A percentile compares a stretch with the other conserved stretches of the same genome.
Conservation (phyloP, 805 yeast species). For the Starmerella potacharoeniae region DNA sequence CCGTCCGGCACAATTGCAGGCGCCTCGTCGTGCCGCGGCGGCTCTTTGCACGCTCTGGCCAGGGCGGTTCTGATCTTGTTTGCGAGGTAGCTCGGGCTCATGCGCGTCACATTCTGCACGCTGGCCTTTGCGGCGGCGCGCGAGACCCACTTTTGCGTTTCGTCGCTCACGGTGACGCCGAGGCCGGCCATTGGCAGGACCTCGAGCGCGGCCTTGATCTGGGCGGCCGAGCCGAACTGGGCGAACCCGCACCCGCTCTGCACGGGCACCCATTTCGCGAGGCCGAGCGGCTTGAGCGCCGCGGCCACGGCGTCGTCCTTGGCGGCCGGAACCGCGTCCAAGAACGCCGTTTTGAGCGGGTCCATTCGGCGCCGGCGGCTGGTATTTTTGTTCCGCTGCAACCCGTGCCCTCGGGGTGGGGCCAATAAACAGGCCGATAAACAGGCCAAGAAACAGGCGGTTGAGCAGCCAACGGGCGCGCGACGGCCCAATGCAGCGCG, state of each 20-base stretch:
- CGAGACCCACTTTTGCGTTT: background rate
- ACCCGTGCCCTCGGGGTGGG: background rate
- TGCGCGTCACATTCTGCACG: slow-evolving; percentile 2
- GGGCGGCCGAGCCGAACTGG: slow-evolving; percentile 4
- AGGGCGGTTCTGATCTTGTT: background rate
- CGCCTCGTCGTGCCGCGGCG: background rate
- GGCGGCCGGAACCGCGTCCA: background rate
- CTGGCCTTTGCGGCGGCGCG: background rate
- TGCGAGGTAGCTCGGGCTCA: background rate
- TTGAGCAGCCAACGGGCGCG: background rate
- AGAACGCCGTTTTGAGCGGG: slow-evolving; percentile 3
- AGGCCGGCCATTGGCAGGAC: slow-evolving; percentile 1
- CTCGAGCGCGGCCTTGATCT: slow-evolving; percentile 2
- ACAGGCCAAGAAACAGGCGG: background rate
- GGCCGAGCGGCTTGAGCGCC: background rate
- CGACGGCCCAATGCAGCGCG: too few species aligned
- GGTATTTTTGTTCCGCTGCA: background rate
- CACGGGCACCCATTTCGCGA: background rate
- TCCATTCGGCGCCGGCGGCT: background rate
- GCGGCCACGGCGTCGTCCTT: background rate
- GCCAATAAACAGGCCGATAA: too few species aligned
- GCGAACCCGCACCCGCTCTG: background rate
- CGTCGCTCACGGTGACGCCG: background rate
- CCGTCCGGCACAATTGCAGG: background rate
- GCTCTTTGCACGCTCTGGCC: background rate